phyloP scores from a whole-genome alignment of 352 stramenopile genomes.

The Globisporangium echinulatum region DNA sequence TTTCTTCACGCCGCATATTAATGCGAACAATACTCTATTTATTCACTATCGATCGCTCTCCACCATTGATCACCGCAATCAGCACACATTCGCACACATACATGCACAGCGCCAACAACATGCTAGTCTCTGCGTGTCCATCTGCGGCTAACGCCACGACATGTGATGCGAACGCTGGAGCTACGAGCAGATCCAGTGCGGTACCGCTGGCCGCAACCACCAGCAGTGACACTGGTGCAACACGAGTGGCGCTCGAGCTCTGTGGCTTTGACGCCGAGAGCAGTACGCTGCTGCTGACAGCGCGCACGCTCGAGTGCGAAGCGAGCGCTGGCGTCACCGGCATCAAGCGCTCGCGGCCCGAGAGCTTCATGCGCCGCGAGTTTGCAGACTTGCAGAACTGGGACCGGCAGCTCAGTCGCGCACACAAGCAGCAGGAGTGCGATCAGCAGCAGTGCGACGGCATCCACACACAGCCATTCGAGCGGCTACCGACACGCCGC shows the following conservation, averaged over 20 bases:
- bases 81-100: no score
- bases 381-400: constrained; percentile 36
- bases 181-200: no score
- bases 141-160: no score
- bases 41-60: no score
- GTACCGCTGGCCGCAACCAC: no score
- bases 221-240: no score
- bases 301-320: not conserved
- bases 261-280: constrained; percentile 27
- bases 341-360: constrained; percentile 4
- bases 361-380: constrained; percentile 23
- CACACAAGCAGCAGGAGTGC: not conserved
- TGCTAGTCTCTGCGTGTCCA: no score
- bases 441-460: not conserved
- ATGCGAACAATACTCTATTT: no score
- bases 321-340: not conserved
- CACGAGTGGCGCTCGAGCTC: constrained; percentile 18
- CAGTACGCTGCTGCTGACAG: constrained; percentile 24
- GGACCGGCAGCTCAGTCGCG: constrained; percentile 26
- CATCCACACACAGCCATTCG: not conserved
- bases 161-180: no score
- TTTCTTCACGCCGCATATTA: no score
- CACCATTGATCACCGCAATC: no score
- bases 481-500: constrained; percentile 47
- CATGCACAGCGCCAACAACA: no score